Conservation (phyloP, 1,284 basidiomycete genomes). For the Meira nashicola region DNA sequence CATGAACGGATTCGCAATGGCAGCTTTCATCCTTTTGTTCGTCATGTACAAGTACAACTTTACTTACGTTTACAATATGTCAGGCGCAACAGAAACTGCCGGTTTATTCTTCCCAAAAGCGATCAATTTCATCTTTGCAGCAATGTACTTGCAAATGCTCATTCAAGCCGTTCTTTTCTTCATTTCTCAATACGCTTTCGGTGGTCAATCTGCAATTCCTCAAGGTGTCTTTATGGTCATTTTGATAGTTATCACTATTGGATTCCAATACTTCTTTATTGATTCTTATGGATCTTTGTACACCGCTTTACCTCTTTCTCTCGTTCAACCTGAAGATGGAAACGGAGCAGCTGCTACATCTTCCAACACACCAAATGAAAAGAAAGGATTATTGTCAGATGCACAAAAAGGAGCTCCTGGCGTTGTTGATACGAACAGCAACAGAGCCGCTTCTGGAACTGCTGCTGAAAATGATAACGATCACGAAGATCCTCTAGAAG, state of each 20-base stretch:
- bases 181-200: slow-evolving; percentile 28
- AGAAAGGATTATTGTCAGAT: slow-evolving; percentile 19
- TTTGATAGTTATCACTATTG: slow-evolving; percentile 71
- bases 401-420: not conserved
- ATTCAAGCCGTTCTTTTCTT: slow-evolving; percentile 49
- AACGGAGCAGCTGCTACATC: not conserved
- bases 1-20: slow-evolving; percentile 81
- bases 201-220: slow-evolving; percentile 36
- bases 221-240: slow-evolving; percentile 70
- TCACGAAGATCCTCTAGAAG: slow-evolving; percentile 17
- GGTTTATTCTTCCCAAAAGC: slow-evolving; percentile 94
- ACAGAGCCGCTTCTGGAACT: not conserved
- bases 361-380: slow-evolving; percentile 19
- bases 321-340: slow-evolving; percentile 16
- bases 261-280: slow-evolving; percentile 54
- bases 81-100: slow-evolving; percentile 73
- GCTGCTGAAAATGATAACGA: slow-evolving; percentile 20
- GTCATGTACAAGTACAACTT: slow-evolving; percentile 60
- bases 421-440: not conserved
- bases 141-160: slow-evolving; percentile 54
- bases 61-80: slow-evolving; percentile 64
- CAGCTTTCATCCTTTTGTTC: slow-evolving; percentile 79
- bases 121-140: slow-evolving; percentile 87
- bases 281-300: slow-evolving; percentile 39
- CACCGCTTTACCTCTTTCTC: slow-evolving; percentile 37